A percentile compares a stretch with the other conserved stretches of the same genome.
These are phyloP conservation scores for Debaryomycetaceae sp. DNA, from an alignment of 1,139 yeast species.

Conservation along the genomic window DNA sequence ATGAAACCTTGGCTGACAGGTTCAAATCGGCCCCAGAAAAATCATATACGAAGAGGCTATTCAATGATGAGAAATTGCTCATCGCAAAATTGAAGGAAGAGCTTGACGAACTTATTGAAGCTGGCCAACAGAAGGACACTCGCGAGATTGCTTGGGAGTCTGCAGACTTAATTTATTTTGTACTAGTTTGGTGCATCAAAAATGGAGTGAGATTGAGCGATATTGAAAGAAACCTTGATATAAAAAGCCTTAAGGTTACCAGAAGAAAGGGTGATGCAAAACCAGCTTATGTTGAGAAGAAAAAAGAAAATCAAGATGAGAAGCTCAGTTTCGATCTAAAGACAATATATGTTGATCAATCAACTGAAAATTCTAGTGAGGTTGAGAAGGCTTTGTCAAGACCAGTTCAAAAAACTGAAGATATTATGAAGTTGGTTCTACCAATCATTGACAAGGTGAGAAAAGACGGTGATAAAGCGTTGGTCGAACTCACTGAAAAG, in stretches of 20 bases:
- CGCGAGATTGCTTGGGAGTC: constrained; percentile 93
- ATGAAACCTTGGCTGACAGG: constrained; percentile 57
- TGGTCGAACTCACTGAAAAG: constrained; percentile 81
- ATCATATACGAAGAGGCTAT: constrained; percentile 86
- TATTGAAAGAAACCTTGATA: constrained; percentile 78
- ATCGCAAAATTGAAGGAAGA: constrained; percentile 91
- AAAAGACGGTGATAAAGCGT: constrained; percentile 77
- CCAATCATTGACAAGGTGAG: constrained; percentile 85
- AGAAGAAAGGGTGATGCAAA: constrained; percentile 97
- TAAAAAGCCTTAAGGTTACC: constrained; percentile 80
- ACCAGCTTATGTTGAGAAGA: constrained; percentile 52
- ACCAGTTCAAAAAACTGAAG: constrained; percentile 88
- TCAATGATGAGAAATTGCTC: constrained; percentile 70
- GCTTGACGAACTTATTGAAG: constrained; percentile 93
- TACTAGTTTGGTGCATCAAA: constrained; percentile 80
- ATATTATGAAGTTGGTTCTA: constrained; percentile 85
- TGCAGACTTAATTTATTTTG: constrained; percentile 91
- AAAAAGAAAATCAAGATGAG: constrained; percentile 10
- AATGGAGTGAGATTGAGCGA: constrained; percentile 77
- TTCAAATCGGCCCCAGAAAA: constrained; percentile 74
- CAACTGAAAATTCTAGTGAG: constrained; percentile 36
- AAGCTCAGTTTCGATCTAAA: constrained; percentile 53
- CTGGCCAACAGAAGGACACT: constrained; percentile 45
- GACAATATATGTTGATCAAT: constrained; percentile 48
- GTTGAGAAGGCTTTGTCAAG: constrained; percentile 66